Evolutionary conservation across 2,329 filamentous ascomycete genomes (phyloP).

Genomic region (Penicillium sp.): DNA sequence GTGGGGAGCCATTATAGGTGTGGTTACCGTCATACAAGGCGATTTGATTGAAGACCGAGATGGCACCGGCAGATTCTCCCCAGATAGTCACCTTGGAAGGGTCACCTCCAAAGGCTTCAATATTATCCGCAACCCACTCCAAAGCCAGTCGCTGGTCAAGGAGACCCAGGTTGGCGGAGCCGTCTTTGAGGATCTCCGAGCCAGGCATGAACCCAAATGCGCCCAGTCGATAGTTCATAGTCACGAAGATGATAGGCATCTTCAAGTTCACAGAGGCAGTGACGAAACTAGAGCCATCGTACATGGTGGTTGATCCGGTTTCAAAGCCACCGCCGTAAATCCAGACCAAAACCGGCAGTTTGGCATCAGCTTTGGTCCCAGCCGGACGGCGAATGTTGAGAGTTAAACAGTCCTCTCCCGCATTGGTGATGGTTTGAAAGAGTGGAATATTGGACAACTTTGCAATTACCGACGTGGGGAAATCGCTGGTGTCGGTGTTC

Average conservation of each 20-base stretch:
- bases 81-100: conserved; percentile 73
- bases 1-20: conserved; percentile 65
- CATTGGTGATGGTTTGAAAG: conserved; percentile 51
- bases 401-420: conserved; percentile 61
- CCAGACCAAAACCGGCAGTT: conserved; percentile 65
- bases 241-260: conserved; percentile 68
- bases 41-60: conserved; percentile 74
- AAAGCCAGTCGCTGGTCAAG: conserved; percentile 68
- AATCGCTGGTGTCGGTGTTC: conserved; percentile 44
- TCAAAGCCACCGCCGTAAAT: conserved; percentile 60
- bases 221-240: conserved; percentile 70
- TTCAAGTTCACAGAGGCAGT: conserved; percentile 42
- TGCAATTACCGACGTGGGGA: conserved; percentile 46
- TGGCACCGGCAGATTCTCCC: conserved; percentile 67
- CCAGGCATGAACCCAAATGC: conserved; percentile 71
- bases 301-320: conserved; percentile 45
- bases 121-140: conserved; percentile 73
- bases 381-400: conserved; percentile 57
- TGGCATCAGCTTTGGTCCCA: conserved; percentile 51
- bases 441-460: conserved; percentile 53
- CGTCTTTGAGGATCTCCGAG: conserved; percentile 61
- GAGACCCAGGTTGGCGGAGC: conserved; percentile 64
- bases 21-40: conserved; percentile 66
- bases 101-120: conserved; percentile 71
- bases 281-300: conserved; percentile 34